Evolutionary conservation across 257 asterid species (phyloP).

Genomic region (Forsythia suspensa): DNA sequence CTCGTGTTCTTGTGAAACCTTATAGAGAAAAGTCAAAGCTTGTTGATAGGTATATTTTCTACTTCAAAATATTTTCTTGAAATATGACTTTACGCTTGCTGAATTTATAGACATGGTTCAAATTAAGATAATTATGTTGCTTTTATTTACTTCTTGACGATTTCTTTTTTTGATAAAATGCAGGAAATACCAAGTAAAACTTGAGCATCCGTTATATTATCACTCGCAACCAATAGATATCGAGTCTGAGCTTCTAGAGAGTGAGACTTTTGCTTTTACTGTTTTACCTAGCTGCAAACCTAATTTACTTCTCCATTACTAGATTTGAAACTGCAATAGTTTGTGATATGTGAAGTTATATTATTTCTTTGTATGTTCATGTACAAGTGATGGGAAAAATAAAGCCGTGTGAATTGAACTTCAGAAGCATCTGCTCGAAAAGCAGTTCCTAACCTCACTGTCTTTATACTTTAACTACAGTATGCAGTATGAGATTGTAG

Average conservation of each 20-base stretch:
- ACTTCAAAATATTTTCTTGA: background rate
- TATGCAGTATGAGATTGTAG: background rate
- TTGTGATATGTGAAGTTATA: background rate
- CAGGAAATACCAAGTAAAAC: conserved; percentile 66
- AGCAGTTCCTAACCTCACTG: background rate
- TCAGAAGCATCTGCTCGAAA: background rate
- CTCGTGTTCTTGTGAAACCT: conserved; percentile 95
- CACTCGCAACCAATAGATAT: conserved; percentile 37
- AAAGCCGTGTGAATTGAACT: background rate
- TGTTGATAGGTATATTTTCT: conserved; percentile 50
- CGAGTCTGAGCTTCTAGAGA: conserved; percentile 48
- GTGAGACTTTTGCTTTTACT: conserved; percentile 34
- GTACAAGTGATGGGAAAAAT: background rate
- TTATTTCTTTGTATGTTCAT: too few species aligned
- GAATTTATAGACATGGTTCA: background rate
- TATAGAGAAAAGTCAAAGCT: conserved; percentile 76
- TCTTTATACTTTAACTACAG: background rate
- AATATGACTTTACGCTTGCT: background rate
- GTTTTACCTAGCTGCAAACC: background rate
- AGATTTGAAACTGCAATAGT: background rate
- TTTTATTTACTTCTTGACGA: background rate
- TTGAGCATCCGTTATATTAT: conserved; percentile 49
- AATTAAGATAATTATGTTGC: background rate
- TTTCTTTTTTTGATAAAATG: background rate
- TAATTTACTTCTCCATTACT: background rate